Conservation (phyloP, 169 alveolate species). For the Eimeria acervulina region DNA sequence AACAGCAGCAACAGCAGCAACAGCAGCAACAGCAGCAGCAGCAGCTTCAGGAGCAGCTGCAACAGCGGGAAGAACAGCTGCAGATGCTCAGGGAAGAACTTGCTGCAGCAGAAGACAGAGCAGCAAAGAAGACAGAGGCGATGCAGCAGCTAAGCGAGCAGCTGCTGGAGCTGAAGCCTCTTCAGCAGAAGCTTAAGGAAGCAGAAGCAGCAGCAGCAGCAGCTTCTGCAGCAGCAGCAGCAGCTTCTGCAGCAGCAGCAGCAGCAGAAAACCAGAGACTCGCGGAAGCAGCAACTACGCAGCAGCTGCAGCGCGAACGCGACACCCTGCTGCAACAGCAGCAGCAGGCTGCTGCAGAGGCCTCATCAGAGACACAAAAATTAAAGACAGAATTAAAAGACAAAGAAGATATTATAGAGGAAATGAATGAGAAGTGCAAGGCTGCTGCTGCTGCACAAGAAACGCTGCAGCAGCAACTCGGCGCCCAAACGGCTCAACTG, state of each 20-base stretch:
- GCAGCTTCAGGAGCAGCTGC: too few relatives aligned
- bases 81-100: neutral
- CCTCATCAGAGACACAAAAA: neutral
- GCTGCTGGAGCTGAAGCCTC: neutral
- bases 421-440: too few relatives aligned
- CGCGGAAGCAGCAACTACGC: neutral
- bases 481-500: too few relatives aligned
- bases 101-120: neutral
- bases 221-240: slow-evolving; percentile 1
- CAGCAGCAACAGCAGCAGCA: neutral
- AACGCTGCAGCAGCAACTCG: too few relatives aligned
- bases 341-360: slow-evolving; percentile 6
- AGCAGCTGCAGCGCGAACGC: slow-evolving; percentile 24
- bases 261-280: neutral
- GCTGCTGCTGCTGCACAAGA: too few relatives aligned
- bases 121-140: neutral
- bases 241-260: neutral
- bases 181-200: neutral
- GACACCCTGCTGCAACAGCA: slow-evolving; percentile 6
- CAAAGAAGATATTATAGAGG: neutral
- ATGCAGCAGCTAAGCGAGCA: neutral
- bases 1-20: neutral
- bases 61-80: neutral
- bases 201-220: too few relatives aligned
- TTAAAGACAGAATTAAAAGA: neutral